Conservation (phyloP, 2,329 filamentous ascomycete genomes). For the Aspergillus alliaceus region DNA sequence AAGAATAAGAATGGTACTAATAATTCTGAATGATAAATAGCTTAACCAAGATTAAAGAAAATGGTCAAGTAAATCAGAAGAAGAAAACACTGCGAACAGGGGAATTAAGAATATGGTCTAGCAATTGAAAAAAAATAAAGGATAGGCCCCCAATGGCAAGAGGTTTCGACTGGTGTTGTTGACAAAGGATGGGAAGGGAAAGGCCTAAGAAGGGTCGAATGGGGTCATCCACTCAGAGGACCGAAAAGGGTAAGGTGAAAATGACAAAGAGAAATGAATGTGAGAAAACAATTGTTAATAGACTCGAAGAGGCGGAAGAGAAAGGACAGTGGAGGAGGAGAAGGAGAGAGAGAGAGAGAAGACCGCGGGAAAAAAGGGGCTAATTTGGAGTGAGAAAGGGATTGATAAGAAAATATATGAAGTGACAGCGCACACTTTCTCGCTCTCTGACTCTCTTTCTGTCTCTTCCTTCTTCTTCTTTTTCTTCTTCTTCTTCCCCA, state of each 20-base stretch:
- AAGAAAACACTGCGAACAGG: background rate
- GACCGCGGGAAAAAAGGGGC: conserved; percentile 10
- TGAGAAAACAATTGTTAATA: conserved; percentile 5
- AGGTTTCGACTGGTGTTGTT: background rate
- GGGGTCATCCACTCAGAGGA: background rate
- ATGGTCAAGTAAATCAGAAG: background rate
- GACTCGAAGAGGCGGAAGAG: conserved; percentile 2
- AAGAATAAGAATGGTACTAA: background rate
- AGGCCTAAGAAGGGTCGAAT: background rate
- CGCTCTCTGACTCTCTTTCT: background rate
- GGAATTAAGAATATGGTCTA: background rate
- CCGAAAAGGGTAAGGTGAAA: conserved; percentile 4
- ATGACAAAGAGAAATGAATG: conserved; percentile 3
- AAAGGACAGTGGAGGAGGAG: background rate
- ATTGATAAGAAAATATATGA: background rate
- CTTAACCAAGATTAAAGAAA: background rate
- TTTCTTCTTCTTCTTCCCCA: background rate
- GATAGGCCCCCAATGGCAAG: background rate
- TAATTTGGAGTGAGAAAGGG: background rate
- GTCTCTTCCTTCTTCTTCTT: background rate
- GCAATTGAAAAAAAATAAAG: background rate
- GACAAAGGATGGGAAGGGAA: conserved; percentile 1
- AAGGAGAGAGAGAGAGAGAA: background rate
- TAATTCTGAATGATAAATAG: background rate
- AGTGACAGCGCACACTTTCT: background rate